These are phyloP conservation scores for Magnaporthiopsis incrustans DNA, from an alignment of 2,329 filamentous ascomycete genomes.

Conservation along the genomic window DNA sequence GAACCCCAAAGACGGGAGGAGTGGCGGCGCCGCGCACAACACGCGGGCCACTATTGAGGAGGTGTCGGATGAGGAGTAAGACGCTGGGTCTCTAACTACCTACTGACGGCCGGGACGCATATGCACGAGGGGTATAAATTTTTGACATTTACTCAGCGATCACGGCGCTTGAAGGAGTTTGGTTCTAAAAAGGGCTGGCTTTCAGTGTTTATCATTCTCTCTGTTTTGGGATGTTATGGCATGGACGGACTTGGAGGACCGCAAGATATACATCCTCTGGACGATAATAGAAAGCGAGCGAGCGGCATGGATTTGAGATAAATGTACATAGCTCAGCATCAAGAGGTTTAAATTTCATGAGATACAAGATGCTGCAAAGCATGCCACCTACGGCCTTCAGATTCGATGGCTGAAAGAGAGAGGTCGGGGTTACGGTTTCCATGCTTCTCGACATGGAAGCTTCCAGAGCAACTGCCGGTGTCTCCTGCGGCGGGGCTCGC, in stretches of 20 bases:
- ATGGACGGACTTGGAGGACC: too few relatives aligned
- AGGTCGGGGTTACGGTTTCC: background rate
- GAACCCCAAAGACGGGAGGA: too few relatives aligned
- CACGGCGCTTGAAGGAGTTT: background rate
- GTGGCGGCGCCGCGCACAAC: too few relatives aligned
- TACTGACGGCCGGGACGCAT: too few relatives aligned
- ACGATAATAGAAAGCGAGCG: background rate
- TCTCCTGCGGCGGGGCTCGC: too few relatives aligned
- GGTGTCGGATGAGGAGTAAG: background rate
- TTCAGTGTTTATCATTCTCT: background rate
- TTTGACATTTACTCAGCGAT: background rate
- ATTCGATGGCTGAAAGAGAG: background rate
- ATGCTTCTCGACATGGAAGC: background rate
- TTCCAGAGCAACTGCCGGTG: background rate
- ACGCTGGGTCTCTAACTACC: too few relatives aligned
- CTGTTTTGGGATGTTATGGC: too few relatives aligned
- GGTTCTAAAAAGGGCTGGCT: background rate
- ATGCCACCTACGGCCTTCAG: too few relatives aligned
- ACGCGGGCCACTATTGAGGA: background rate
- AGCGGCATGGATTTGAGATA: background rate
- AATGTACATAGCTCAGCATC: background rate
- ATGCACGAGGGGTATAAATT: background rate
- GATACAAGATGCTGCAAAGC: background rate
- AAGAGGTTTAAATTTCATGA: background rate
- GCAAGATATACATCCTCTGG: background rate